Base-by-base conservation (phyloP, 139 green algal species). In the Gonium pectorale region DNA sequence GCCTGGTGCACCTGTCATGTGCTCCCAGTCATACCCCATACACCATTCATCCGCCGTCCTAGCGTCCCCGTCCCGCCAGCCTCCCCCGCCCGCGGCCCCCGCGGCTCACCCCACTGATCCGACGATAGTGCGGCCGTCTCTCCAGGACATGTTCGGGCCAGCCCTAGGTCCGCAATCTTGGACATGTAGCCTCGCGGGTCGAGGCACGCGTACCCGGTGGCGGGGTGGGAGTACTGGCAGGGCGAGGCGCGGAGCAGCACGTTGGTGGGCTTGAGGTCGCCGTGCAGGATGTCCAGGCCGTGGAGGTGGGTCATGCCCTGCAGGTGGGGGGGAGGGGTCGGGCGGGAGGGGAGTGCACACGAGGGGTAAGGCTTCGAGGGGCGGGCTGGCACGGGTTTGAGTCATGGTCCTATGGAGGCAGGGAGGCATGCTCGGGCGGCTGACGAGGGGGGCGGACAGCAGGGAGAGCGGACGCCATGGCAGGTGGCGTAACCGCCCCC, bases 231-330 rank as follows among this genome's bases (percentile, higher is more conserved):
- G 63, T 44, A 81, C 74, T 70, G 54, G 75, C 59, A 71, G 19
- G 75, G 75, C 13, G 24, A 26, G 59, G 40, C 75, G 59, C 71
- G 71, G 75, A 82, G 75, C 59, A 82, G 75, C 38, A 82, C 75
- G 59, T 82, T 82, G 75, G 75, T 82, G 75, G 75, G 75, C 56
- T 82, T 82, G 27, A 82, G 75, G 75, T 82, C 75, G 41, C 75
- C 75, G 59, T 82, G 75, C 29, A 82, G 75, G 40, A 82, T 71
- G 40, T 82, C 75, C 29, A 82, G 59, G 15, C 29, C 41, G 40
- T 82, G 75, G 27, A 82, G 75, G 56, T 82, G 75, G 0, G 75
- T 59, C 75, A 82, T 82, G 40, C 75, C 75, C 75, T 82, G 75
- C 4, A 40, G 5, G 5, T 2, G 35, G 49, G 49, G 1, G 52